Percentiles rank a stretch among this genome's conserved stretches.
phyloP scores from a whole-genome alignment of 805 yeast species.

The Ogataea salicorniae region DNA sequence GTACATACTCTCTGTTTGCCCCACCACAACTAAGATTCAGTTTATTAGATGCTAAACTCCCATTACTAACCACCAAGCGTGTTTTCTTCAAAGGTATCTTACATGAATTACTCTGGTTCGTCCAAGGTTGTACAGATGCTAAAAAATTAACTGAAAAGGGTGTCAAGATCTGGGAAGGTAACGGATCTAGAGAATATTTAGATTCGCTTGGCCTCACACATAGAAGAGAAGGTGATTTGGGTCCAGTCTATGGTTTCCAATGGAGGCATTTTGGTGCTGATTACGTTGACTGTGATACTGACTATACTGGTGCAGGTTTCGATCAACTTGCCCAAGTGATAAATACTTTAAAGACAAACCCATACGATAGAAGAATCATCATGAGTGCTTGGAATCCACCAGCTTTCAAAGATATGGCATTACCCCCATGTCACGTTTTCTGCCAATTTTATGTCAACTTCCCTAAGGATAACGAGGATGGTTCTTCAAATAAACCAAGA shows the following conservation, averaged over 20 bases:
- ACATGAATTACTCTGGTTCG: constrained; percentile 89
- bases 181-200: constrained; percentile 87
- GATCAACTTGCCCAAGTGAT: constrained; percentile 86
- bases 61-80: constrained; percentile 86
- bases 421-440: constrained; percentile 97
- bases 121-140: constrained; percentile 86
- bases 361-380: constrained; percentile 91
- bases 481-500: constrained; percentile 42
- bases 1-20: constrained; percentile 84
- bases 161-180: constrained; percentile 98
- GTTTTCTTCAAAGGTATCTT: constrained; percentile 88
- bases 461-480: constrained; percentile 39
- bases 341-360: constrained; percentile 74
- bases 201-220: constrained; percentile 76
- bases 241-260: constrained; percentile 98
- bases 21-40: constrained; percentile 93
- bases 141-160: constrained; percentile 72
- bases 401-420: constrained; percentile 88
- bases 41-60: constrained; percentile 67
- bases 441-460: constrained; percentile 91
- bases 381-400: constrained; percentile 99
- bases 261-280: constrained; percentile 99
- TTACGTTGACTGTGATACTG: constrained; percentile 79
- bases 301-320: constrained; percentile 81
- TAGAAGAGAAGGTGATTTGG: constrained; percentile 89